These are phyloP conservation scores for Aspergillus luchuensis DNA, from an alignment of 2,329 filamentous ascomycete species.

Conservation along the genomic window DNA sequence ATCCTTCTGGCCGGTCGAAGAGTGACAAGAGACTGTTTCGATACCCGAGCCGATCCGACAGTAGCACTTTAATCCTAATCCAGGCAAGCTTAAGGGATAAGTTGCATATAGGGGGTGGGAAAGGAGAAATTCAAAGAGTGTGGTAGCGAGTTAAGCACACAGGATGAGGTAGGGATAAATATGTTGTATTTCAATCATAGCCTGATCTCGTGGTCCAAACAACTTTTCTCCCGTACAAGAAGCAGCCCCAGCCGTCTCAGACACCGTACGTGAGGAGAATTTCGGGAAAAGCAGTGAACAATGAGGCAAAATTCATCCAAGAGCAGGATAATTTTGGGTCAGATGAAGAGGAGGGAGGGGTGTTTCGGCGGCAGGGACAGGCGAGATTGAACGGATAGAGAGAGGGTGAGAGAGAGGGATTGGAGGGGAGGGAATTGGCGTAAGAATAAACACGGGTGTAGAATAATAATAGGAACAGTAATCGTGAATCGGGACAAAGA, in stretches of 20 bases:
- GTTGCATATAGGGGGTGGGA: constrained; percentile 8
- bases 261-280: neutral
- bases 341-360: neutral
- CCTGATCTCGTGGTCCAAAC: constrained; percentile 3
- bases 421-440: neutral
- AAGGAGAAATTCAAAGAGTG: constrained; percentile 9
- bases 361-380: constrained; percentile 8
- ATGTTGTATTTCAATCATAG: constrained; percentile 17
- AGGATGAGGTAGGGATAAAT: constrained; percentile 14
- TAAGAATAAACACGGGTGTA: neutral
- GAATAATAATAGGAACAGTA: constrained; percentile 1
- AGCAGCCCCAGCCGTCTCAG: neutral
- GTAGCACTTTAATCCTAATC: constrained; percentile 3
- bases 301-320: constrained; percentile 5
- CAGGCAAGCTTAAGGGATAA: constrained; percentile 1
- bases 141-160: constrained; percentile 8
- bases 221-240: neutral
- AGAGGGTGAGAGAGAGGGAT: neutral
- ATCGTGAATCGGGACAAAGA: constrained; percentile 1
- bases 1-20: neutral
- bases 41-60: constrained; percentile 6
- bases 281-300: neutral
- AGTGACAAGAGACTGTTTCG: neutral
- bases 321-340: constrained; percentile 3
- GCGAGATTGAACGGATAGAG: neutral